phyloP scores from a whole-genome alignment of 768 basidiomycete genomes.

The Russula griseocarnosa region DNA sequence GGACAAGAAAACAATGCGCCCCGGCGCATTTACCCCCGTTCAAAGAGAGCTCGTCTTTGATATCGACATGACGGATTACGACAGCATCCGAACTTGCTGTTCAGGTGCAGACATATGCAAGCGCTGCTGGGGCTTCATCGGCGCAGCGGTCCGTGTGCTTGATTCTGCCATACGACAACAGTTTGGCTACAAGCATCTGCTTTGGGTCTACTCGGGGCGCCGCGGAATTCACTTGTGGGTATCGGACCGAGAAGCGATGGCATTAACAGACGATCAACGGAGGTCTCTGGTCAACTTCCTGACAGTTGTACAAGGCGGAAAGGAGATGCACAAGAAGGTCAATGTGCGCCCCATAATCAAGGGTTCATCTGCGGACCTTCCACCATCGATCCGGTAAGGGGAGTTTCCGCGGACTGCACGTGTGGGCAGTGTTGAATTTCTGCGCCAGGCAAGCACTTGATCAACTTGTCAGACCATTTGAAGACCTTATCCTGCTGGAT shows the following conservation, averaged over 20 bases:
- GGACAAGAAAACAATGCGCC: constrained; percentile 79
- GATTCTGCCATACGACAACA: constrained; percentile 77
- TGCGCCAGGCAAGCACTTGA: constrained; percentile 37
- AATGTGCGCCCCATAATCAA: constrained; percentile 53
- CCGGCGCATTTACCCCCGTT: constrained; percentile 64
- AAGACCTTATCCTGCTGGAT: constrained; percentile 65
- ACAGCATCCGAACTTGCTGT: constrained; percentile 92
- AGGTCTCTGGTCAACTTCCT: constrained; percentile 83
- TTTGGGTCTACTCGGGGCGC: constrained; percentile 99
- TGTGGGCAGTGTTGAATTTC: constrained; percentile 13
- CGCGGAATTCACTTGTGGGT: constrained; percentile 99
- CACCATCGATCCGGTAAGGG: constrained; percentile 66
- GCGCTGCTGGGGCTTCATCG: constrained; percentile 93
- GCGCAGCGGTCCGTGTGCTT: constrained; percentile 84
- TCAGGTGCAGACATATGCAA: constrained; percentile 85
- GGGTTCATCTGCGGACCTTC: constrained; percentile 43
- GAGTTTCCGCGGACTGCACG: background rate
- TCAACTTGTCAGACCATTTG: constrained; percentile 54
- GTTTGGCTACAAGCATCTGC: constrained; percentile 83
- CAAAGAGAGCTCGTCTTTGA: constrained; percentile 96
- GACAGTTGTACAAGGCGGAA: constrained; percentile 76
- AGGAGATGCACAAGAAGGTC: constrained; percentile 77
- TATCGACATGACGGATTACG: constrained; percentile 99
- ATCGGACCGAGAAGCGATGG: constrained; percentile 83
- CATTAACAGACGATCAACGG: constrained; percentile 87